Percentiles rank a stretch among this genome's conserved stretches.
phyloP scores from a whole-genome alignment of 2,329 filamentous ascomycete genomes.

The Cladophialophora psammophila region DNA sequence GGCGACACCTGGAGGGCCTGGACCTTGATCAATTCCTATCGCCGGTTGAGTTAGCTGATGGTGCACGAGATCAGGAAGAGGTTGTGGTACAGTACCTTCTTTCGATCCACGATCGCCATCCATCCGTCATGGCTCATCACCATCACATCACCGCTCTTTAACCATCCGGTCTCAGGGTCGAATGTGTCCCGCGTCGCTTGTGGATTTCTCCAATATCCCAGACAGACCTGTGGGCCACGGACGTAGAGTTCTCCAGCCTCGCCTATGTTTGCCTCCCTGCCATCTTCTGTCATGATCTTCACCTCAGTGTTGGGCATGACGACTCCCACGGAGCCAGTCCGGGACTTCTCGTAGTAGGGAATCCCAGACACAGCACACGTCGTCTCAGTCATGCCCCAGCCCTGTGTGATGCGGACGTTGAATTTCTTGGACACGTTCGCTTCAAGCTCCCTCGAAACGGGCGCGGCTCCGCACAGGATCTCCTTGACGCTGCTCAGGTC shows the following conservation, averaged over 20 bases:
- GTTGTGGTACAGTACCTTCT: constrained; percentile 53
- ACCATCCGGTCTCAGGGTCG: constrained; percentile 60
- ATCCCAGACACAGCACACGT: constrained; percentile 69
- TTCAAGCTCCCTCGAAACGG: constrained; percentile 63
- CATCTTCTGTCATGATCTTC: constrained; percentile 62
- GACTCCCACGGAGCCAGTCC: constrained; percentile 64
- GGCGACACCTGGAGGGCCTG: constrained; percentile 57
- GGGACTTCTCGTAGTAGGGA: constrained; percentile 65
- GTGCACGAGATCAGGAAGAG: not conserved
- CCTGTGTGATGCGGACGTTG: constrained; percentile 66
- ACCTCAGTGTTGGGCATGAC: constrained; percentile 65
- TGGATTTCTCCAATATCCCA: constrained; percentile 77
- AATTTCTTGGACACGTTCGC: constrained; percentile 62
- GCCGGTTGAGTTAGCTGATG: constrained; percentile 3
- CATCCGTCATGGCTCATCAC: constrained; percentile 61
- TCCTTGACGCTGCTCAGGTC: constrained; percentile 63
- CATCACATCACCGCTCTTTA: constrained; percentile 72
- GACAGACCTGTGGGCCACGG: constrained; percentile 79
- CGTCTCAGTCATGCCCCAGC: constrained; percentile 72
- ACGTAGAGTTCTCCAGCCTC: constrained; percentile 69
- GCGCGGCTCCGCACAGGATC: constrained; percentile 68
- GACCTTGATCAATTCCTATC: constrained; percentile 60
- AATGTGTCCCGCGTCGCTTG: constrained; percentile 74
- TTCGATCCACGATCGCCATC: constrained; percentile 67
- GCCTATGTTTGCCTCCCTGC: constrained; percentile 58